Evolutionary conservation across 2,329 filamentous ascomycete species (phyloP).

Genomic region (Cryphonectria radicalis): DNA sequence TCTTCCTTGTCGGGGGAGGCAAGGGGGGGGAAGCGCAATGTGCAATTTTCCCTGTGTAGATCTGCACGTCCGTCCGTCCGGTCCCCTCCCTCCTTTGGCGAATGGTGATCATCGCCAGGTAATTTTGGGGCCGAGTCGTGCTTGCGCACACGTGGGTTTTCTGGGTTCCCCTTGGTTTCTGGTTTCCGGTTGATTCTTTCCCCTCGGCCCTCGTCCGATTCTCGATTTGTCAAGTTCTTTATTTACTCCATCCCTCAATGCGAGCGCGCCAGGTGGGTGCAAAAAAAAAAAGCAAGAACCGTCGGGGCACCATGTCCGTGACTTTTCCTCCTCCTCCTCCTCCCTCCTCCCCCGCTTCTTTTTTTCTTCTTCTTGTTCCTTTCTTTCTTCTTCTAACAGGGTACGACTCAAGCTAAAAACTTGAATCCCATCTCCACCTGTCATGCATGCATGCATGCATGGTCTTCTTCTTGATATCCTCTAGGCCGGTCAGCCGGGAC

Average conservation of each 20-base stretch:
- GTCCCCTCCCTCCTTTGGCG: background rate
- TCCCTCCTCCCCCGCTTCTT: no score
- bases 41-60: background rate
- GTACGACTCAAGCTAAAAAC: no score
- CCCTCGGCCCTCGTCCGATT: background rate
- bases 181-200: background rate
- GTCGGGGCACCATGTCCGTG: no score
- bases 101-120: conserved; percentile 1
- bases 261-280: no score
- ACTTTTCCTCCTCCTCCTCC: no score
- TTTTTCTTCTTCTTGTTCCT: no score
- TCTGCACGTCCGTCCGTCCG: background rate
- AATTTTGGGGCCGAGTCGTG: background rate
- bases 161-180: background rate
- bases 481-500: background rate
- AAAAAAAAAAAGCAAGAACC: no score
- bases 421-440: no score
- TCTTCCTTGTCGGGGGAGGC: no score
- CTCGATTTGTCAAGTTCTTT: background rate
- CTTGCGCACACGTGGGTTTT: background rate
- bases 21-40: background rate
- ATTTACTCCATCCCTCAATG: background rate
- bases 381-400: no score
- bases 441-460: no score
- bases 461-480: background rate